A percentile compares a stretch with the other conserved stretches of the same genome.
Evolutionary conservation across 768 basidiomycete species (phyloP).

Genomic region (Coprinellus micaceus): DNA sequence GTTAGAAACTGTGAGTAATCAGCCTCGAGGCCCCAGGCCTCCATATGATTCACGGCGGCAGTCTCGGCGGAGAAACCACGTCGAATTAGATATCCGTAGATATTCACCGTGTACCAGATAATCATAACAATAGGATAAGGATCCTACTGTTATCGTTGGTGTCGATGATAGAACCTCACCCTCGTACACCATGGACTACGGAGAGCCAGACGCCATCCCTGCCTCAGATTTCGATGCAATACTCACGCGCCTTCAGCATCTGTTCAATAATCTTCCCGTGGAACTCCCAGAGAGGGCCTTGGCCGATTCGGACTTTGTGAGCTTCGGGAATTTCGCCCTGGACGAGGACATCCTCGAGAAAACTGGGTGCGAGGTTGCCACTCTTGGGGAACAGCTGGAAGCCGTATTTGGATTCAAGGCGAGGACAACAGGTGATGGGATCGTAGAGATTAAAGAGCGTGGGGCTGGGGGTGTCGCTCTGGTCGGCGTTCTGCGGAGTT

Average conservation of each 20-base stretch:
- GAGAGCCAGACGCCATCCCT: neutral
- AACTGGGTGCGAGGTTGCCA: slow-evolving; percentile 15
- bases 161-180: too few relatives aligned
- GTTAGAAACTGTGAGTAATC: too few relatives aligned
- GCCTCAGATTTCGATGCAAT: neutral
- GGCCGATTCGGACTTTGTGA: neutral
- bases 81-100: too few relatives aligned
- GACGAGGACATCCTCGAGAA: slow-evolving; percentile 17
- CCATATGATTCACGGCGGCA: too few relatives aligned
- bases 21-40: too few relatives aligned
- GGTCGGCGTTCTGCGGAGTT: neutral
- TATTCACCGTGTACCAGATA: too few relatives aligned
- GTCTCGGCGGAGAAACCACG: too few relatives aligned
- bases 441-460: slow-evolving; percentile 16
- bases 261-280: neutral
- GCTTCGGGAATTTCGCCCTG: neutral
- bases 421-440: slow-evolving; percentile 17
- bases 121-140: too few relatives aligned
- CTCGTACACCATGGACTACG: slow-evolving; percentile 1
- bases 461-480: slow-evolving; percentile 3
- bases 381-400: slow-evolving; percentile 16
- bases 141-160: too few relatives aligned
- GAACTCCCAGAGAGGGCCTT: neutral
- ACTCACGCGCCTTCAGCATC: neutral
- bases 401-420: slow-evolving; percentile 19